Evolutionary conservation across 179 eudicot species (phyloP).

Genomic region (Drosera spatulata): DNA sequence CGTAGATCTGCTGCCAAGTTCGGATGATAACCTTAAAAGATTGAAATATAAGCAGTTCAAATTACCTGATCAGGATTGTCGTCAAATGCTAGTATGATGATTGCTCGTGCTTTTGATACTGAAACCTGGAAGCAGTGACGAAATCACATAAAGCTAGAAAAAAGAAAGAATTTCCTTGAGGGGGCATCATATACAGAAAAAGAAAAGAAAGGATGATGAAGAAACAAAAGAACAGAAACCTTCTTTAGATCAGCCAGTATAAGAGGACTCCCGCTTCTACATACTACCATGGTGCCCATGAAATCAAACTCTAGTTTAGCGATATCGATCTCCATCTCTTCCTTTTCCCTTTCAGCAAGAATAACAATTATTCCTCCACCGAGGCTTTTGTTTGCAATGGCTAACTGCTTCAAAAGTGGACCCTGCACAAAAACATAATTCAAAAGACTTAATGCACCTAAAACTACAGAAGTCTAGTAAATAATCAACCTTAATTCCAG

Average conservation of each 20-base stretch:
- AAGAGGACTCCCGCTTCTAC: constrained; percentile 98
- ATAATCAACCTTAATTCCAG: too few species aligned
- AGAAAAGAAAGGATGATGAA: neutral
- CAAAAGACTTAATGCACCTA: too few species aligned
- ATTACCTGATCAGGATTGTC: constrained; percentile 92
- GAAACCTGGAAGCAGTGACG: constrained; percentile 47
- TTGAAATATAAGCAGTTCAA: neutral
- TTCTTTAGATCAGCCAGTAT: constrained; percentile 93
- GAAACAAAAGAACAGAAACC: constrained; percentile 18
- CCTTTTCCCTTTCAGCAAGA: constrained; percentile 93
- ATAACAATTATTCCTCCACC: constrained; percentile 93
- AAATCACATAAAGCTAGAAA: constrained; percentile 3
- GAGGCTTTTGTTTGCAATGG: constrained; percentile 90
- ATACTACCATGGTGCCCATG: constrained; percentile 91
- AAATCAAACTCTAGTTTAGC: constrained; percentile 80
- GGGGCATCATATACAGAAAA: neutral
- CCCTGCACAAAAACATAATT: constrained; percentile 31
- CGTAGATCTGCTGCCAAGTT: neutral
- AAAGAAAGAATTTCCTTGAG: neutral
- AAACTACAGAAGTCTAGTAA: too few species aligned
- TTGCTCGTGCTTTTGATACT: constrained; percentile 94
- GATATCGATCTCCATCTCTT: constrained; percentile 94
- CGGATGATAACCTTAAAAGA: neutral
- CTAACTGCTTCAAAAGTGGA: constrained; percentile 87
- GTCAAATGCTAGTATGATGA: constrained; percentile 83